Evolutionary conservation across 1,284 basidiomycete species (phyloP).

Genomic region (Stereum hirsutum): DNA sequence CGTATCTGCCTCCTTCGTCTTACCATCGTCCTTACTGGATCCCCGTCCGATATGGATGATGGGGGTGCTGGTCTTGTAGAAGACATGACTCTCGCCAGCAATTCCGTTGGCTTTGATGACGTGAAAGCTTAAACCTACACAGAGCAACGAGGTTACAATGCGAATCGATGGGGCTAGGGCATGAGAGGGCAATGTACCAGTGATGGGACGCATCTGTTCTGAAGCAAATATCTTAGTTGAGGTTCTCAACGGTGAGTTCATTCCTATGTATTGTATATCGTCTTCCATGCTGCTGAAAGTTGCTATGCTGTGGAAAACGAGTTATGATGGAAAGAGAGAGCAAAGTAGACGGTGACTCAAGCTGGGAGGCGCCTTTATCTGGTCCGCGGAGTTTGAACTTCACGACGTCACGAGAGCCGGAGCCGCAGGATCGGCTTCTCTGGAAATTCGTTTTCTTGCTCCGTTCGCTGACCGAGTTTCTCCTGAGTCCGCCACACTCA

Average conservation of each 20-base stretch:
- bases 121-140: too few relatives aligned
- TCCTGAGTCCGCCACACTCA: not conserved
- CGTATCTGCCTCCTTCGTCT: conserved; percentile 22
- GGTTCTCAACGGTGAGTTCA: conserved; percentile 8
- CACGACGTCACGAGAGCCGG: too few relatives aligned
- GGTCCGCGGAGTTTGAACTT: conserved; percentile 6
- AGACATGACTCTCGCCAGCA: conserved; percentile 8
- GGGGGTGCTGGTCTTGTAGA: conserved; percentile 19
- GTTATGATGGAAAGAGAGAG: not conserved
- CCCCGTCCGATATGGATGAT: conserved; percentile 51
- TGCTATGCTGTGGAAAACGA: not conserved
- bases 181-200: too few relatives aligned
- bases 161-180: too few relatives aligned
- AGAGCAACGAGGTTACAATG: too few relatives aligned
- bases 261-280: conserved; percentile 22
- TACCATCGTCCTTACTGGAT: conserved; percentile 20
- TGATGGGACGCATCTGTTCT: too few relatives aligned
- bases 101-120: conserved; percentile 10
- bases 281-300: conserved; percentile 15
- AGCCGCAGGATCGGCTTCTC: too few relatives aligned
- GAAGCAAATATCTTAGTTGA: too few relatives aligned
- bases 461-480: not conserved
- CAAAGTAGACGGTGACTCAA: not conserved
- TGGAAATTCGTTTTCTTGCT: not conserved
- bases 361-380: not conserved